phyloP scores from a whole-genome alignment of 495 filamentous ascomycete species.

The Aspergillus wentii region DNA sequence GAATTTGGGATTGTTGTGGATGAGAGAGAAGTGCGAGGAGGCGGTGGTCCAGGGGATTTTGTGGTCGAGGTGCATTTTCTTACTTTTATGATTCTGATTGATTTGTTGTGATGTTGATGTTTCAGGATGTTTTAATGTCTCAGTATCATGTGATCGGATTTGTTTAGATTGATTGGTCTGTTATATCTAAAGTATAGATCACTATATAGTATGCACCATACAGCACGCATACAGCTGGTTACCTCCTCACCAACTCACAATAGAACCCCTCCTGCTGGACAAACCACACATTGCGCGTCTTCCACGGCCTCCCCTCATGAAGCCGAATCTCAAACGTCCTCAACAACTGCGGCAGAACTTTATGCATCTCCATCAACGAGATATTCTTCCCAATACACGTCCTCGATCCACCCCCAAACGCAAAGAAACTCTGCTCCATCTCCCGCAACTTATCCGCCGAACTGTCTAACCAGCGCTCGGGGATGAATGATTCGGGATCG shows the following conservation, averaged over 20 bases:
- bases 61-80: slow-evolving; percentile 10
- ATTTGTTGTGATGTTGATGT: too few relatives aligned
- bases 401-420: slow-evolving; percentile 57
- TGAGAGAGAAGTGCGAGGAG: slow-evolving; percentile 1
- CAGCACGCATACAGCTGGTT: too few relatives aligned
- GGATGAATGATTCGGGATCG: slow-evolving; percentile 44
- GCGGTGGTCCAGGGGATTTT: slow-evolving; percentile 10
- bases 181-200: too few relatives aligned
- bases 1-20: slow-evolving; percentile 1
- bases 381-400: slow-evolving; percentile 68
- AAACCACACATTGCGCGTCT: slow-evolving; percentile 26
- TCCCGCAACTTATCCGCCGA: slow-evolving; percentile 18
- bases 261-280: slow-evolving; percentile 28
- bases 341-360: slow-evolving; percentile 68
- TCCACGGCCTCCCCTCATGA: slow-evolving; percentile 17
- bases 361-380: slow-evolving; percentile 67
- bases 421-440: slow-evolving; percentile 31
- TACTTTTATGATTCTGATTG: too few relatives aligned
- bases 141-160: too few relatives aligned
- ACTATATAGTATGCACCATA: too few relatives aligned
- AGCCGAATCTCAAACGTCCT: slow-evolving; percentile 57
- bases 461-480: slow-evolving; percentile 21
- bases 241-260: slow-evolving; percentile 12
- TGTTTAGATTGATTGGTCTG: too few relatives aligned
- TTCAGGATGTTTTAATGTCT: too few relatives aligned